Percentiles rank a stretch among this genome's conserved stretches.
Conservation (phyloP, 441 rosid species). For the Populus tomentosa region DNA sequence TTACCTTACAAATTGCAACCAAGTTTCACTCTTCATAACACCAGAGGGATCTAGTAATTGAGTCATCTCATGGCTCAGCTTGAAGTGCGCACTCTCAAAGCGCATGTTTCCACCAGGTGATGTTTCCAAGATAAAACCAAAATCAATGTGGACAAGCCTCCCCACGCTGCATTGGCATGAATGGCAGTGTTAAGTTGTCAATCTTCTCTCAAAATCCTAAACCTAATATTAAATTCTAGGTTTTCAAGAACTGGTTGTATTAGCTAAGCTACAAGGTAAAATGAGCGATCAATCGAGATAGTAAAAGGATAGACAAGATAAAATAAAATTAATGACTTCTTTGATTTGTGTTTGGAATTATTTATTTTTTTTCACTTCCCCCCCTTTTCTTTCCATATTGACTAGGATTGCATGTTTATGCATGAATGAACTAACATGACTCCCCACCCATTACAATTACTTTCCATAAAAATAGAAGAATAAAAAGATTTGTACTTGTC, state of each 20-base stretch:
- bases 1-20: conserved; percentile 84
- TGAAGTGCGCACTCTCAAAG: conserved; percentile 97
- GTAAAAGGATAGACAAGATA: neutral
- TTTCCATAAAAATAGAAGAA: conserved; percentile 3
- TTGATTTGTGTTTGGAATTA: neutral
- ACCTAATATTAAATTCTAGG: neutral
- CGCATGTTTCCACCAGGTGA: conserved; percentile 99
- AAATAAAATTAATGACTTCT: neutral
- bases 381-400: neutral
- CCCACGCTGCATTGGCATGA: conserved; percentile 53
- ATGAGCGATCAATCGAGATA: too few relatives aligned
- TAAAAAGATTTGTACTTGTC: conserved; percentile 48
- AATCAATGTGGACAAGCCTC: conserved; percentile 95
- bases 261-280: too few relatives aligned
- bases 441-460: neutral
- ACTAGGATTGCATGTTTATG: neutral
- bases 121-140: conserved; percentile 93
- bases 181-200: neutral
- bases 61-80: conserved; percentile 99
- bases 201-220: neutral
- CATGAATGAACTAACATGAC: neutral
- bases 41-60: conserved; percentile 95
- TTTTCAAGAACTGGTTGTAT: too few relatives aligned
- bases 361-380: neutral
- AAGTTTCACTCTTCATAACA: conserved; percentile 88